Base-by-base conservation (phyloP, 495 filamentous ascomycete species). In the Penicillium turbatum region DNA sequence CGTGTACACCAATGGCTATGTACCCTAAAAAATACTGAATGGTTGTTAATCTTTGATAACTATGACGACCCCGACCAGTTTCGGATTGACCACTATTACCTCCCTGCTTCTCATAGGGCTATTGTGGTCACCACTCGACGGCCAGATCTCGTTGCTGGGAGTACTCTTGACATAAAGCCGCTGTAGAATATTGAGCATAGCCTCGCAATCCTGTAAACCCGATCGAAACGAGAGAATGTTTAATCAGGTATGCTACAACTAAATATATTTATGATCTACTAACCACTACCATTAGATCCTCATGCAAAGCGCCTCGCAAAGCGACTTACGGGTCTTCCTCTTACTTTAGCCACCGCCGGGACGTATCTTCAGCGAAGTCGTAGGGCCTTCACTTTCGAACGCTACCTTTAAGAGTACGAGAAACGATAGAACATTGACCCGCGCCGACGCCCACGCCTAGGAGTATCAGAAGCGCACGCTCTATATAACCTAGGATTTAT, bases 21-120 rank as follows among this genome's bases (percentile, higher is more conserved):
- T 10, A 19, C 34, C 9, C 6, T 30, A 13, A 41, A 11, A 26
- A 59, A 59, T 42, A 51, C 45, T 2, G n/a, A 31, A 32, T 54
- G 39, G 56, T 17, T 59, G 6, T 50, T 59, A 27, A 39, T 59
- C n/a, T 59, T 54, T 17, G 51, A 59, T 42, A 49, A 45, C 27
- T 59, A 59, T 12, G 45, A 59, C 27, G 51, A 59, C 15, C 50
- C 40, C n/a, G 12, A 17, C 32, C 45, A 40, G 27, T 52, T 54
- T 35, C 1, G 21, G 16, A 51, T 59, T 15, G 5, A 40, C 35
- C 2, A 39, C 10, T 59, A 59, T 42, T 55, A 19, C 9, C 56
- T 51, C 0, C 27, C 31, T 2, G 41, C 37, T 7, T 39, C 51
- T 27, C 41, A 59, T 15, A 41, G 56, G 8, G 7, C 56, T n/a